Evolutionary conservation across 805 yeast species (phyloP).

Genomic region (Candida chauliodis): DNA sequence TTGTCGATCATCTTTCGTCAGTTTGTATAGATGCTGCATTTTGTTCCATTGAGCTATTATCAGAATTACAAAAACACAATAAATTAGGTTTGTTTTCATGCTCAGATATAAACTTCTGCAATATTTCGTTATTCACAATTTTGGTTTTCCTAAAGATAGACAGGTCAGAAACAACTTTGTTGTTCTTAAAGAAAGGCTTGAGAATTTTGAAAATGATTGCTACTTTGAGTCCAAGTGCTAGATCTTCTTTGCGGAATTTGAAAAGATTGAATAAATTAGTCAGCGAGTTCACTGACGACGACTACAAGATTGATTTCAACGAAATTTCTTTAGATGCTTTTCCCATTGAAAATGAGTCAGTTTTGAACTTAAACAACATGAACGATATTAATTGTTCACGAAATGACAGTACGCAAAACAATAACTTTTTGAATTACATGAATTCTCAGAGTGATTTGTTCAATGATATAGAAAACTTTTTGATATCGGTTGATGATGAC

Average conservation of each 20-base stretch:
- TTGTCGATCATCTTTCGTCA: slow-evolving; percentile 14
- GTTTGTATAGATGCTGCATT: slow-evolving; percentile 16
- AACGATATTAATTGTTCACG: not conserved
- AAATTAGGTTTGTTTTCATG: slow-evolving; percentile 15
- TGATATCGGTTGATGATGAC: slow-evolving; percentile 7
- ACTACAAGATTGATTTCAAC: slow-evolving; percentile 6
- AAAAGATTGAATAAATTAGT: slow-evolving; percentile 10
- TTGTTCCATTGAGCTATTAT: slow-evolving; percentile 12
- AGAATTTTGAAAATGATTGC: slow-evolving; percentile 13
- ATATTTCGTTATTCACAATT: slow-evolving; percentile 13
- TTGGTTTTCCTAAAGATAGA: slow-evolving; percentile 13
- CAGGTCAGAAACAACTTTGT: slow-evolving; percentile 12
- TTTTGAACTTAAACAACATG: not conserved
- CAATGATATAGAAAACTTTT: slow-evolving; percentile 8
- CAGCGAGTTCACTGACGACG: slow-evolving; percentile 9
- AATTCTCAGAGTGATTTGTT: slow-evolving; percentile 6
- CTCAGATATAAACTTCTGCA: slow-evolving; percentile 15
- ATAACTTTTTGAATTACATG: not conserved
- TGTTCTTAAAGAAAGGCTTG: slow-evolving; percentile 14
- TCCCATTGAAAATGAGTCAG: slow-evolving; percentile 5
- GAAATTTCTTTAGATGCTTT: slow-evolving; percentile 9
- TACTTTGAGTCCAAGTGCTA: slow-evolving; percentile 14
- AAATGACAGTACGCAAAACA: not conserved
- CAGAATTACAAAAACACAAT: slow-evolving; percentile 12
- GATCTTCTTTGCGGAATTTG: slow-evolving; percentile 8